Conservation (phyloP, 805 yeast species). For the Candida nanaspora region DNA sequence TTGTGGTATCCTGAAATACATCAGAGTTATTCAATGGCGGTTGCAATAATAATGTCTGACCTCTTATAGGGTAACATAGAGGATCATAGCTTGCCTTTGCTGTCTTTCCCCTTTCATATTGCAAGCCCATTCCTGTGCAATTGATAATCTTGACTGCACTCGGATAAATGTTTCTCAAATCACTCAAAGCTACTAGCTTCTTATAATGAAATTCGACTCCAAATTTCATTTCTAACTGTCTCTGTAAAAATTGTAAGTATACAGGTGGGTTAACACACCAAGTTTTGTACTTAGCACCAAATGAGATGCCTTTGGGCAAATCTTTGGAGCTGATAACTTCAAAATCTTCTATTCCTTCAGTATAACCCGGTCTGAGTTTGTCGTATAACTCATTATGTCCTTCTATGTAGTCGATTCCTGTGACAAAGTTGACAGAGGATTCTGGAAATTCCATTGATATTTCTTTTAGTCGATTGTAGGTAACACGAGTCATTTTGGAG, state of each 20-base stretch:
- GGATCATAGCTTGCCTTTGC: conserved; percentile 45
- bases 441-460: conserved; percentile 38
- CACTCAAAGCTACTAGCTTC: conserved; percentile 29
- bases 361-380: conserved; percentile 32
- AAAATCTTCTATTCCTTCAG: conserved; percentile 30
- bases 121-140: conserved; percentile 54
- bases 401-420: conserved; percentile 54
- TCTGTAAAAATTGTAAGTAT: conserved; percentile 41
- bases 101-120: conserved; percentile 22
- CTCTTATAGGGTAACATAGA: conserved; percentile 43
- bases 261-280: conserved; percentile 57
- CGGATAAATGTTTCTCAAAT: conserved; percentile 28
- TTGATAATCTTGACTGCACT: conserved; percentile 35
- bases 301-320: conserved; percentile 31
- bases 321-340: conserved; percentile 14
- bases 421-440: conserved; percentile 42
- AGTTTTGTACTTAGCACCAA: conserved; percentile 46
- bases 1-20: conserved; percentile 31
- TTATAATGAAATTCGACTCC: conserved; percentile 30
- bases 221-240: conserved; percentile 23
- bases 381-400: conserved; percentile 31
- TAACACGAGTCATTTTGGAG: conserved; percentile 37
- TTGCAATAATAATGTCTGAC: conserved; percentile 54
- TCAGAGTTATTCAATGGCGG: conserved; percentile 35
- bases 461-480: conserved; percentile 35